Evolutionary conservation across 345 rosid species (phyloP).

Genomic region (Streptanthus diversifolius): DNA sequence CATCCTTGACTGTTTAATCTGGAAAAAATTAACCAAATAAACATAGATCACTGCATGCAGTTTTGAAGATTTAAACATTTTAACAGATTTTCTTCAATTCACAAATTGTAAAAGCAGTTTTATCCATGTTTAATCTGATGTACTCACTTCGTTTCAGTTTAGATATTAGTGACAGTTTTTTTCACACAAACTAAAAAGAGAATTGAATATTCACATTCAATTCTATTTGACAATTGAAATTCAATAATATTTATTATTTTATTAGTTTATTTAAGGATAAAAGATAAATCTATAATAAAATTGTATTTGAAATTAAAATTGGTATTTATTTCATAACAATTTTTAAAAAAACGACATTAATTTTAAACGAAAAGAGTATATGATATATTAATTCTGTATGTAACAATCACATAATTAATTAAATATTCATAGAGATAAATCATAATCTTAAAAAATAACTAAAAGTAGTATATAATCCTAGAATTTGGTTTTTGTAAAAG

Average conservation of each 20-base stretch:
- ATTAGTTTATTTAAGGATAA: too few relatives aligned
- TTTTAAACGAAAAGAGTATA: too few relatives aligned
- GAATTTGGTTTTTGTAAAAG: background rate
- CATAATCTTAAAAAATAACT: background rate
- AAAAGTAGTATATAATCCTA: constrained; percentile 6
- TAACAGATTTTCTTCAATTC: background rate
- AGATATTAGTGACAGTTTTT: too few relatives aligned
- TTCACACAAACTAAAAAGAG: too few relatives aligned
- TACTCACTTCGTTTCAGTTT: too few relatives aligned
- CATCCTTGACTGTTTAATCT: constrained; percentile 20
- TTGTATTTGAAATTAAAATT: too few relatives aligned
- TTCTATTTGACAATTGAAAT: too few relatives aligned
- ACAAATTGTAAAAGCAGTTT: background rate
- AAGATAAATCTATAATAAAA: too few relatives aligned
- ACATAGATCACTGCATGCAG: constrained; percentile 1
- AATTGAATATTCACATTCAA: too few relatives aligned
- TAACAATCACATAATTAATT: background rate
- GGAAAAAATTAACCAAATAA: constrained; percentile 23
- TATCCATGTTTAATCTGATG: background rate
- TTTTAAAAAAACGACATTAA: too few relatives aligned
- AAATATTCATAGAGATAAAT: background rate
- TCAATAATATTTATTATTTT: too few relatives aligned
- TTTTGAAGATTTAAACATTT: constrained; percentile 2
- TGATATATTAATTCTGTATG: background rate
- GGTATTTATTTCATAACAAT: too few relatives aligned